Base-by-base conservation (phyloP, 164 flowering plant genomes). In the Tetrastigma voinierianum region DNA sequence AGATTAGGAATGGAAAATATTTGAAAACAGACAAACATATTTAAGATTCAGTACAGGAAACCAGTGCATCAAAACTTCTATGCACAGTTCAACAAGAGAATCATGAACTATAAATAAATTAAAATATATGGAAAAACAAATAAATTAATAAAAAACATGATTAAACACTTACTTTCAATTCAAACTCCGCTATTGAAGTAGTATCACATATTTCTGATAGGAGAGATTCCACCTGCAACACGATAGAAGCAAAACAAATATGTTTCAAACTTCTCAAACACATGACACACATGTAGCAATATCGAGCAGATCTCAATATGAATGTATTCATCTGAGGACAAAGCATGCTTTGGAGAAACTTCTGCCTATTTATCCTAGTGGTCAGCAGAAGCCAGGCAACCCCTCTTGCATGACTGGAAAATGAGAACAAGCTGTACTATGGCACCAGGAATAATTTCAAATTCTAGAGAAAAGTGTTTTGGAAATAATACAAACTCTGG, bases 131-230 rank as follows among this genome's bases (percentile, higher is more conserved):
- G 6, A 32, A 4, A 25, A 25, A 25, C 40, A 3, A 32, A 7
- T 32, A 25, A 25, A 25, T 32, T 32, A 32, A 32, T 32, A 32
- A 32, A 32, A 32, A 32, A 4, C 6, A 32, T 4, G 40, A 32
- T 32, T 11, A 40, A 48, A 8, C 59, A 24, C 84, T 78, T 76
- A 92, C 97, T 74, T 87, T 90, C 71, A 90, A 72, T 70, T 88
- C 90, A 75, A 90, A 80, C 75, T 92, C 94, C 46, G 90, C 90
- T 68, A 92, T 73, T 53, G 95, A 85, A 51, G 90, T 72, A 72
- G 97, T 82, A 67, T 88, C 80, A 70, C 95, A 90, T 65, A 90
- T 78, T 21, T 74, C 82, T 51, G 82, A 69, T 20, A 93, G 65
- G 63, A 93, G 81, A 65, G 83, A 82, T 73, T 87, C 76, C 72